Percentiles rank a stretch among this genome's conserved stretches.
Evolutionary conservation across 2,329 filamentous ascomycete species (phyloP).

Genomic region (Metarhizium anisopliae): DNA sequence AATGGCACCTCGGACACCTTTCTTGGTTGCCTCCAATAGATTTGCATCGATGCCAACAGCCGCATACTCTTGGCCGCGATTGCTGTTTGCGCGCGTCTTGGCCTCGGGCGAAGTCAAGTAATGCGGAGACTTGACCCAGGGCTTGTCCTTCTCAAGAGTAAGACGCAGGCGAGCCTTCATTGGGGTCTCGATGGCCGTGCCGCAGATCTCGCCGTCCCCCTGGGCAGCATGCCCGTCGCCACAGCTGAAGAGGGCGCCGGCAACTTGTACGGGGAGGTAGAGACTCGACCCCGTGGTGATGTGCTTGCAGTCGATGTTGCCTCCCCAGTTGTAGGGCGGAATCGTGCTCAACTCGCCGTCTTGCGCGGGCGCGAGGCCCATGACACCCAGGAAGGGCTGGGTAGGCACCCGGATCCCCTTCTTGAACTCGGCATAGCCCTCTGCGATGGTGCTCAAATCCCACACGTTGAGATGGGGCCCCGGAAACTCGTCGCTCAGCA

Average conservation of each 20-base stretch:
- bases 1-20: conserved; percentile 37
- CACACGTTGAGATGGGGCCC: conserved; percentile 37
- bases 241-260: conserved; percentile 42
- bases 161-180: conserved; percentile 40
- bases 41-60: conserved; percentile 38
- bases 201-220: conserved; percentile 45
- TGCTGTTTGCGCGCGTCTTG: conserved; percentile 7
- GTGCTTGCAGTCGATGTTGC: conserved; percentile 46
- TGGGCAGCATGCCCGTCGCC: conserved; percentile 47
- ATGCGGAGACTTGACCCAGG: conserved; percentile 38
- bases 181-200: conserved; percentile 46
- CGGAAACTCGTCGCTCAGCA: conserved; percentile 38
- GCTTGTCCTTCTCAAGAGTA: conserved; percentile 35
- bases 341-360: conserved; percentile 38
- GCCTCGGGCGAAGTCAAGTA: conserved; percentile 27
- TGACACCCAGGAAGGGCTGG: conserved; percentile 42
- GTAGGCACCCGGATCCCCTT: conserved; percentile 38
- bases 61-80: conserved; percentile 30
- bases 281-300: conserved; percentile 35
- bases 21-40: conserved; percentile 37
- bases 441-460: conserved; percentile 24
- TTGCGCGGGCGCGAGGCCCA: conserved; percentile 38
- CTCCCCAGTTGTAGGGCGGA: conserved; percentile 40
- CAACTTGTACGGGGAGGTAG: conserved; percentile 38
- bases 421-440: conserved; percentile 31